A percentile compares a stretch with the other conserved stretches of the same genome.
Conservation (phyloP, 169 alveolate genomes). For the Plasmodium falciparum region DNA sequence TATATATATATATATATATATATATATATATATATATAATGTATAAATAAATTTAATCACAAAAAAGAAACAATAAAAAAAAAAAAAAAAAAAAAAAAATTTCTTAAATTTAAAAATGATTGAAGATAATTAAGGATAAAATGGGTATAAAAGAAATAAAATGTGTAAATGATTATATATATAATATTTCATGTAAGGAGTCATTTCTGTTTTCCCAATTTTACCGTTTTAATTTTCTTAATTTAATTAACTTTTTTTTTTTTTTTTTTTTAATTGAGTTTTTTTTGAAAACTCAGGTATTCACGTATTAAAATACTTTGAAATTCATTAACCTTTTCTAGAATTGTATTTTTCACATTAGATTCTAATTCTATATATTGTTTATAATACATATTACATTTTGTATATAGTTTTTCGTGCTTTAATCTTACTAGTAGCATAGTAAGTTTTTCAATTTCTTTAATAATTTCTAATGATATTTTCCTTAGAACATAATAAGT, state of each 20-base stretch:
- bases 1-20: too few relatives aligned
- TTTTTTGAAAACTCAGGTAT: not conserved
- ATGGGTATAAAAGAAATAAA: too few relatives aligned
- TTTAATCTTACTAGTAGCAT: not conserved
- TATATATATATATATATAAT: too few relatives aligned
- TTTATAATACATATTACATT: not conserved
- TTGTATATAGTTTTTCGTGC: not conserved
- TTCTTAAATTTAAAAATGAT: too few relatives aligned
- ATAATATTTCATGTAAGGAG: too few relatives aligned
- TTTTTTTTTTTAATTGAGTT: not conserved
- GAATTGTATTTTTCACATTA: not conserved
- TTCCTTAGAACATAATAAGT: not conserved
- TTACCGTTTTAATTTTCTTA: not conserved
- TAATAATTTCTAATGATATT: not conserved
- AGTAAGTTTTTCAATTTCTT: conserved; percentile 1
- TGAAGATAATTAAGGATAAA: too few relatives aligned
- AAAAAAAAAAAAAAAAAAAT: too few relatives aligned
- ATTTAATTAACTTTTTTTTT: not conserved
- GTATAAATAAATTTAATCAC: too few relatives aligned
- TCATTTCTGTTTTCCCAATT: not conserved
- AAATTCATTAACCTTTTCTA: not conserved
- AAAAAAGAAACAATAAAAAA: too few relatives aligned
- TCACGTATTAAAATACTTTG: not conserved
- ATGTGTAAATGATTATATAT: too few relatives aligned
- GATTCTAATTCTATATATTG: not conserved